Base-by-base conservation (phyloP, 192 early-diverging fungal genomes). In the Umbelopsis vinacea region DNA sequence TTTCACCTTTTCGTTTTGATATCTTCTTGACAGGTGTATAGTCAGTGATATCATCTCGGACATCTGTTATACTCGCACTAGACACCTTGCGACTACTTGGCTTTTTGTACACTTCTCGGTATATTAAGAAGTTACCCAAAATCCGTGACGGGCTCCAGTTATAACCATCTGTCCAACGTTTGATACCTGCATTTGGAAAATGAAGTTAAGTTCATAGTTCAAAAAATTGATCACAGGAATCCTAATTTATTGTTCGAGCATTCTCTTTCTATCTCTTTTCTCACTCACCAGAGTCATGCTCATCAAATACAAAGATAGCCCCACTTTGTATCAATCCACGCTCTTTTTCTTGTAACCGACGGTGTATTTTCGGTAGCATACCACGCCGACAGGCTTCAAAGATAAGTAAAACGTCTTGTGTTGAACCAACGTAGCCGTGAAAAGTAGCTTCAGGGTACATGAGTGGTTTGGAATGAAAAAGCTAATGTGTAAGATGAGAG, bases 121-220 rank as follows among this genome's bases (percentile, higher is more conserved):
- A 92, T 11, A 90, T 76, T 17, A 92, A 70, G 53, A 91, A 92
- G 37, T 89, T 88, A 24, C 86, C 86, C 11, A 86, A 69, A 46
- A 92, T 89, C 15, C 90, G 87, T 23, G 88, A 90, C 3, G 90
- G 90, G 35, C 88, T 87, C 90, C 90, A 92, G 0, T 79, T 71
- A 0, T 82, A 77, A 9, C 89, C 89, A 69, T 92, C 90, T 8
- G 91, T 92, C 91, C 91, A 93, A 4, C 91, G 84, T 66, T 89
- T 89, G 81, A 92, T 92, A 17, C 86, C 79, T 79, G 14, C 15
- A 50, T 50, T 19, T 17, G 48, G 17, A 21, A 50, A 17, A 21
- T 29, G 3, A 21, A 50, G 48, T 50, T 50, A 50, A 15, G 19
- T 6, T 50, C n/a, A n/a, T 50, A 50, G 6, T 43, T 43, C 29